These are phyloP conservation scores for Selaginella tamariscina DNA, from an alignment of 75 land plant genomes.

Conservation along the genomic window DNA sequence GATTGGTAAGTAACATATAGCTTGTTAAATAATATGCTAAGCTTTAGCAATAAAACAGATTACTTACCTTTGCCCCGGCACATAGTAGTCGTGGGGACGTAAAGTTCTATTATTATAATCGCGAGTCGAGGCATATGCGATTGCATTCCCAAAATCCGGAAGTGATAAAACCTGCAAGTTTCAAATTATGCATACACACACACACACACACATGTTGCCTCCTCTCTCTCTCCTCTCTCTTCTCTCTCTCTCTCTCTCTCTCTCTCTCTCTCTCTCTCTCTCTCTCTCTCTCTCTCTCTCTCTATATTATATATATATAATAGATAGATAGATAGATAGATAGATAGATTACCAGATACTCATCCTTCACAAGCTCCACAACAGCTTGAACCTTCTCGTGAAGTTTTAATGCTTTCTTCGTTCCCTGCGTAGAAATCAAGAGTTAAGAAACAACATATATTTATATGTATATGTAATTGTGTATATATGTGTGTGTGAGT, in stretches of 20 bases:
- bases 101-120: constrained; percentile 60
- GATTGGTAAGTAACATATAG: no score
- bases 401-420: constrained; percentile 23
- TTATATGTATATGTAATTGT: no score
- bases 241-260: no score
- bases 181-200: neutral
- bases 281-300: no score
- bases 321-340: neutral
- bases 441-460: no score
- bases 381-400: constrained; percentile 57
- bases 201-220: no score
- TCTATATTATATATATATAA: no score
- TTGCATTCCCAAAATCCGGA: constrained; percentile 50
- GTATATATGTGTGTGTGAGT: no score
- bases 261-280: no score
- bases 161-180: constrained; percentile 61
- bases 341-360: constrained; percentile 46
- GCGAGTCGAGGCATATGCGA: constrained; percentile 66
- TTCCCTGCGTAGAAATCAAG: neutral
- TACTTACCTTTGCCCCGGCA: constrained; percentile 59
- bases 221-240: no score
- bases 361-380: constrained; percentile 87
- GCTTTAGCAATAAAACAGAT: neutral
- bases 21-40: no score
- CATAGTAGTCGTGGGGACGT: constrained; percentile 47